Conservation (phyloP, 495 filamentous ascomycete genomes). For the Aspergillus incahuasiensis region DNA sequence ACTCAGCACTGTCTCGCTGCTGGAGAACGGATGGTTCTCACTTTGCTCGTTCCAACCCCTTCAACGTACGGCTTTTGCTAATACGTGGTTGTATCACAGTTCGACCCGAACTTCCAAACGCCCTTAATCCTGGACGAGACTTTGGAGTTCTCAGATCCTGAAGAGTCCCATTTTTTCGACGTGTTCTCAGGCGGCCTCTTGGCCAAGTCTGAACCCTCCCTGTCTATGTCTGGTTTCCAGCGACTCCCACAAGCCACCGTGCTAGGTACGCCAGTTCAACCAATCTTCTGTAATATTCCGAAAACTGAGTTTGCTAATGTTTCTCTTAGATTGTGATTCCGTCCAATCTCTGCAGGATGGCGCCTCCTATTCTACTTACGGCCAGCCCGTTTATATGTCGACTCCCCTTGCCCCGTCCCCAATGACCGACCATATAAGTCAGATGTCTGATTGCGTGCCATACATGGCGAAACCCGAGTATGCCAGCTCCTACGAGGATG, state of each 20-base stretch:
- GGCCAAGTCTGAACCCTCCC: slow-evolving; percentile 49
- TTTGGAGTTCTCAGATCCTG: slow-evolving; percentile 49
- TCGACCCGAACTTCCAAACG: slow-evolving; percentile 47
- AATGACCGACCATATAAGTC: slow-evolving; percentile 43
- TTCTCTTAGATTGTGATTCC: slow-evolving; percentile 37
- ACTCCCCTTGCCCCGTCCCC: slow-evolving; percentile 42
- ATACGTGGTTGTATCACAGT: slow-evolving; percentile 23
- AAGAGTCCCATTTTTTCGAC: slow-evolving; percentile 43
- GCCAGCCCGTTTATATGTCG: slow-evolving; percentile 41
- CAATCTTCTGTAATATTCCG: neutral
- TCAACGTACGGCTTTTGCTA: slow-evolving; percentile 19
- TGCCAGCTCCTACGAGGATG: slow-evolving; percentile 43
- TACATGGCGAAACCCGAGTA: slow-evolving; percentile 41
- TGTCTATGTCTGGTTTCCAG: slow-evolving; percentile 53
- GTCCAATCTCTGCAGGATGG: slow-evolving; percentile 43
- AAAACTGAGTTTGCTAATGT: slow-evolving; percentile 4
- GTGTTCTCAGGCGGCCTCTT: slow-evolving; percentile 46
- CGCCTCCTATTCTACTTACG: slow-evolving; percentile 40
- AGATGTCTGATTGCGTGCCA: slow-evolving; percentile 40
- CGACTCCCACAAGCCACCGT: slow-evolving; percentile 38
- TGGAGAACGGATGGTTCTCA: neutral
- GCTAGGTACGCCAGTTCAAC: slow-evolving; percentile 31
- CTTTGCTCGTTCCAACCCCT: neutral
- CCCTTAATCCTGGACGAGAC: slow-evolving; percentile 52
- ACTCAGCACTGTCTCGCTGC: slow-evolving; percentile 11